Conservation (phyloP, 2,329 filamentous ascomycete species). For the Xylaria arbuscula region DNA sequence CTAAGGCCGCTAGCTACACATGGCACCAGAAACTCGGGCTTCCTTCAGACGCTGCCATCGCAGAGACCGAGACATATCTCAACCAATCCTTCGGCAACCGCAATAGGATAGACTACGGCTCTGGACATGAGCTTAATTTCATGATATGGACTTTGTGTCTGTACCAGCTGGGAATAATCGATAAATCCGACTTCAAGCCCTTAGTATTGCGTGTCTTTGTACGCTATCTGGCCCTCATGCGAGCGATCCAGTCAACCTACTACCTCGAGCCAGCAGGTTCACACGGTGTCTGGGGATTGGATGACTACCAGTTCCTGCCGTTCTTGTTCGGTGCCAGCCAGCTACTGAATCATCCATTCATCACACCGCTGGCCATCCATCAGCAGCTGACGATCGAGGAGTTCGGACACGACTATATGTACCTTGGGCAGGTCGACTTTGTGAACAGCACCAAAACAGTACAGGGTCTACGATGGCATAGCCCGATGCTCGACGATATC, state of each 20-base stretch:
- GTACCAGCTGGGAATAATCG: slow-evolving; percentile 78
- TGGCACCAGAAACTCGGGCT: slow-evolving; percentile 76
- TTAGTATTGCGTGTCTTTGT: slow-evolving; percentile 83
- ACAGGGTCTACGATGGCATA: slow-evolving; percentile 94
- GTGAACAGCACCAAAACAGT: slow-evolving; percentile 98
- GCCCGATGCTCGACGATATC: slow-evolving; percentile 98
- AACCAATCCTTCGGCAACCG: slow-evolving; percentile 86
- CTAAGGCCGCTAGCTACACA: slow-evolving; percentile 63
- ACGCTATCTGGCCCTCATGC: slow-evolving; percentile 88
- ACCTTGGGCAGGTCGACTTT: slow-evolving; percentile 91
- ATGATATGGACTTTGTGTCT: slow-evolving; percentile 96
- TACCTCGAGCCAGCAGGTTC: slow-evolving; percentile 97
- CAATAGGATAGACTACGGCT: slow-evolving; percentile 92
- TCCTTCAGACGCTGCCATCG: slow-evolving; percentile 62
- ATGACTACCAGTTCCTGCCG: slow-evolving; percentile 96
- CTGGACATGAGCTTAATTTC: slow-evolving; percentile 97
- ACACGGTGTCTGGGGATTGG: slow-evolving; percentile 96
- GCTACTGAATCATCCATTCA: slow-evolving; percentile 83
- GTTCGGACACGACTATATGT: slow-evolving; percentile 83
- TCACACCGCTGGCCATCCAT: slow-evolving; percentile 84
- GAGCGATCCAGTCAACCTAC: slow-evolving; percentile 87
- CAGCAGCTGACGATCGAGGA: slow-evolving; percentile 89
- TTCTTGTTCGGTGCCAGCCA: slow-evolving; percentile 96
- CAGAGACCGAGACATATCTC: slow-evolving; percentile 84
- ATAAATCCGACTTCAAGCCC: slow-evolving; percentile 73